Conservation (phyloP, 2,329 filamentous ascomycete genomes). For the Alternaria sp. region DNA sequence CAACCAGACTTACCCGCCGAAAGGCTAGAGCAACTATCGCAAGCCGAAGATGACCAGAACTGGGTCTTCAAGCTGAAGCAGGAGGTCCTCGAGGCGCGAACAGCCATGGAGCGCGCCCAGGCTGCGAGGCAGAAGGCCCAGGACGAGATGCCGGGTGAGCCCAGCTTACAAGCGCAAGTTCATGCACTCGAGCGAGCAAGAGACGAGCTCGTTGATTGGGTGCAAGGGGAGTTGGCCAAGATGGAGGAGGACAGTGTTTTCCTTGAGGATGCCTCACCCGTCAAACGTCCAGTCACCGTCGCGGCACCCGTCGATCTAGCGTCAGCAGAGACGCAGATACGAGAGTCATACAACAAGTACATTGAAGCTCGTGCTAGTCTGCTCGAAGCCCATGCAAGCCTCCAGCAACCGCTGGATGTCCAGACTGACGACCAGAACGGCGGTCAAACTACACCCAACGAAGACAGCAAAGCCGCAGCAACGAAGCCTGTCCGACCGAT, state of each 20-base stretch:
- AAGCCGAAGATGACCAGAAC: conserved; percentile 28
- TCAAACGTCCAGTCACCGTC: conserved; percentile 27
- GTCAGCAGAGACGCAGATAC: conserved; percentile 33
- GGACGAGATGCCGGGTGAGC: background rate
- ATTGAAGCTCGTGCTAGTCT: conserved; percentile 6
- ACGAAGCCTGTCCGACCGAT: conserved; percentile 17
- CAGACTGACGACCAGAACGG: background rate
- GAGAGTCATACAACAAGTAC: conserved; percentile 41
- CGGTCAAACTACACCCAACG: background rate
- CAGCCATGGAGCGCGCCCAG: conserved; percentile 41
- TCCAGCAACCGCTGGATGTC: conserved; percentile 16
- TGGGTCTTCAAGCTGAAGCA: conserved; percentile 47
- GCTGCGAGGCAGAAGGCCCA: conserved; percentile 23
- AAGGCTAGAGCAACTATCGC: conserved; percentile 32
- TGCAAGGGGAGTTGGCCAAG: conserved; percentile 57
- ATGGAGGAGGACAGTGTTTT: conserved; percentile 46
- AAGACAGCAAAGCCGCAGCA: conserved; percentile 1
- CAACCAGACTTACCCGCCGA: conserved; percentile 47
- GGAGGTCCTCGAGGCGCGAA: conserved; percentile 45
- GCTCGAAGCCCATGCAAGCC: conserved; percentile 17
- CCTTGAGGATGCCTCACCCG: conserved; percentile 41
- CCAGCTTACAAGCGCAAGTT: conserved; percentile 38
- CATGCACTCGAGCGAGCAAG: conserved; percentile 53
- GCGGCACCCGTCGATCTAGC: conserved; percentile 16
- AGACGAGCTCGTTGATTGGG: conserved; percentile 58